phyloP scores from a whole-genome alignment of 495 filamentous ascomycete species.

The Pyrenula aspistea region DNA sequence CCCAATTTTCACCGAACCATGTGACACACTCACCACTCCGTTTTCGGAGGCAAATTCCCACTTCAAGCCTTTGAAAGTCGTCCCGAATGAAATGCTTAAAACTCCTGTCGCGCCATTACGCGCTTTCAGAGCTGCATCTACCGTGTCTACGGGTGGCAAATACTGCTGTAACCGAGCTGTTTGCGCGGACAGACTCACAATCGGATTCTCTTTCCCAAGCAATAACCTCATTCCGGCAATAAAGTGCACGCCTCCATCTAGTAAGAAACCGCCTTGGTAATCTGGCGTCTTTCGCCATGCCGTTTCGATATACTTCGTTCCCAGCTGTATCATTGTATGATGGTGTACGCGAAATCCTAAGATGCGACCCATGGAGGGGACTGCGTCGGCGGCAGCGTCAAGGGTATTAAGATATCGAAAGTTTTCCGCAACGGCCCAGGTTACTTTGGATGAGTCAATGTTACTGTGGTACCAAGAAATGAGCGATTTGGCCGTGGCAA shows the following conservation, averaged over 20 bases:
- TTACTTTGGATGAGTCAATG: constrained; percentile 30
- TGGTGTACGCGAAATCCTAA: constrained; percentile 49
- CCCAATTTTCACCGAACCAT: constrained; percentile 42
- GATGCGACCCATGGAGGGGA: constrained; percentile 49
- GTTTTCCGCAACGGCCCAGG: constrained; percentile 66
- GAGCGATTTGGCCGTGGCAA: constrained; percentile 48
- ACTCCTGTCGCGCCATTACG: constrained; percentile 49
- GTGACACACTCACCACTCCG: constrained; percentile 38
- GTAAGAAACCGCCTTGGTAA: constrained; percentile 66
- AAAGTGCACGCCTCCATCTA: constrained; percentile 69
- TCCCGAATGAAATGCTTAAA: constrained; percentile 53
- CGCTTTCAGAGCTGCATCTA: constrained; percentile 51
- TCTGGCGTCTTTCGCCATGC: constrained; percentile 59
- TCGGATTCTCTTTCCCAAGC: constrained; percentile 36
- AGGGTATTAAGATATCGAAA: constrained; percentile 54
- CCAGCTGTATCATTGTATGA: constrained; percentile 38
- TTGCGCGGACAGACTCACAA: constrained; percentile 42
- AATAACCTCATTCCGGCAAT: constrained; percentile 51
- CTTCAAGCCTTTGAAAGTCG: constrained; percentile 40
- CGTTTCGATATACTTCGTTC: constrained; percentile 39
- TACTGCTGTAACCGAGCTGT: constrained; percentile 44
- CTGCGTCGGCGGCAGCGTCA: constrained; percentile 40
- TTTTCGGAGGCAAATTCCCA: constrained; percentile 39
- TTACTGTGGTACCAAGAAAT: constrained; percentile 46
- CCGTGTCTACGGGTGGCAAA: constrained; percentile 64